Conservation (phyloP, 306 rosid genomes). For the Morella rubra region DNA sequence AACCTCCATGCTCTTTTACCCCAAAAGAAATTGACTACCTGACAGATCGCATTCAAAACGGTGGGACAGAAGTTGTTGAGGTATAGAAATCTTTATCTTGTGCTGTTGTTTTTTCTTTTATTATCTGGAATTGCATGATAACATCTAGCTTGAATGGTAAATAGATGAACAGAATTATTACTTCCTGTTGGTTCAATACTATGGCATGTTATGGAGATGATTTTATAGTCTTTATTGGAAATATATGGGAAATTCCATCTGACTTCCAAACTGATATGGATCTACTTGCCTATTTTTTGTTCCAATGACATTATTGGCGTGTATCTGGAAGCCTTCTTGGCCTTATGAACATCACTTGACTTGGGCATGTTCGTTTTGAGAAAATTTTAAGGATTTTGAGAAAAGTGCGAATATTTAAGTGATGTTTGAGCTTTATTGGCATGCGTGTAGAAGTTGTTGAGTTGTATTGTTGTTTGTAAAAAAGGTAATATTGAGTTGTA, state of each 20-base stretch:
- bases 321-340: neutral
- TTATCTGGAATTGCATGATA: neutral
- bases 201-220: neutral
- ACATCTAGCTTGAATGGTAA: neutral
- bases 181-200: neutral
- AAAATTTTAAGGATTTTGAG: too few species aligned
- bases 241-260: neutral
- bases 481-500: too few species aligned
- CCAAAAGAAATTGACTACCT: slow-evolving; percentile 71
- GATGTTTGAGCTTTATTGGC: too few species aligned
- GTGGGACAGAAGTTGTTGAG: slow-evolving; percentile 99
- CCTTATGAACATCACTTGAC: neutral
- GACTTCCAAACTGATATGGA: neutral
- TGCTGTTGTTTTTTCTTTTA: neutral
- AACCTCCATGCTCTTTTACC: slow-evolving; percentile 84
- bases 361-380: neutral
- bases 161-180: neutral
- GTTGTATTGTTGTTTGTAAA: too few species aligned
- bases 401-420: too few species aligned
- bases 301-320: neutral
- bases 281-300: neutral
- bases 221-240: neutral
- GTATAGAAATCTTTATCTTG: slow-evolving; percentile 27
- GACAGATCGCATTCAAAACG: slow-evolving; percentile 92
- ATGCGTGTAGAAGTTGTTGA: too few species aligned